Base-by-base conservation (phyloP, 768 basidiomycete genomes). In the Phylloporus rhodoxanthus region DNA sequence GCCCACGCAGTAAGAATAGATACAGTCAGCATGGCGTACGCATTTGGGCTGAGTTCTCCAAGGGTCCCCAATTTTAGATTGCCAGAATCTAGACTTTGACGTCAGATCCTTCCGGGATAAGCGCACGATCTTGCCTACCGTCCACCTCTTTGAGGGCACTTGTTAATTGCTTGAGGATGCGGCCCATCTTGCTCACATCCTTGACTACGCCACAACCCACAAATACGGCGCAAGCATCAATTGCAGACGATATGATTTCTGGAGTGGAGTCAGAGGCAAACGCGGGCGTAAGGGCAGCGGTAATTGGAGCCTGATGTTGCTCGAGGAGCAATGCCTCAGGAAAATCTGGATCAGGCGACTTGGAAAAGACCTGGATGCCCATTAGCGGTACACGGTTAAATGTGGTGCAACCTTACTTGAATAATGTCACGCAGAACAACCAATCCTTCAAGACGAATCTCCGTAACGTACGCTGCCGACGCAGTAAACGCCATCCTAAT, bases 401-500 rank as follows among this genome's bases (percentile, higher is more conserved):
- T 10, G 11, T 15, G 20, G 39, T 17, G 4, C 6, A 13, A 41
- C 51, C 70, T 41, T 59, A 90, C 95, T 75, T 93, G 81, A 53
- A 99, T 93, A 26, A 98, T 90, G 66, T 97, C 94, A 26, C 84
- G 77, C 23, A 99, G 71, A 5, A 99, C 90, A 8, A 90, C 75
- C 23, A 98, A 69, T 2, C 96, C 96, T 64, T 92, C 89, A 23
- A 97, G 70, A 29, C 95, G 79, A 54, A 98, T 97, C 64, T 97
- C 92, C 8, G 90, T 93, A 28, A 97, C 93, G 63, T 96, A 90
- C 4, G 96, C 93, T 0, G 95, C 91, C 14, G 92, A 93, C 1
- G 96, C 94, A 11, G 91, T 95, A 65, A 99, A 98, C 0, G 96
- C 95, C 86, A 98, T 96, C 70, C 80, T 90, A 68, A 99, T 95